Base-by-base conservation (phyloP, 2,329 filamentous ascomycete species). In the Exophiala spinifera region DNA sequence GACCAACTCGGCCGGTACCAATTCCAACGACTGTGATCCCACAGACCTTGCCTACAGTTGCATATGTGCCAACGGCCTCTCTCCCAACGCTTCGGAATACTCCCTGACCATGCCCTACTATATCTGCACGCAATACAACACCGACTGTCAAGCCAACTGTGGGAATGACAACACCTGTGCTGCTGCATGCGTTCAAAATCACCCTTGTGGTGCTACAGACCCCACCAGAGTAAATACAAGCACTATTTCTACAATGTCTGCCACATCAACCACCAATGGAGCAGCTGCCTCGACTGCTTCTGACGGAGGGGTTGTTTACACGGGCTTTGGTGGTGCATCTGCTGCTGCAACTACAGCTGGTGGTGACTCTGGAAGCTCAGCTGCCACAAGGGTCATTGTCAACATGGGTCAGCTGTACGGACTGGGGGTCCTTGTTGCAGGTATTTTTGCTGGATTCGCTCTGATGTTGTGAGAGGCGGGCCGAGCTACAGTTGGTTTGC, bases 41-140 rank as follows among this genome's bases (percentile, higher is more conserved):
- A 72, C 74, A 34, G 72, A 72, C 39, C 76, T 86, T n/a, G 63
- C 62, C 56, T 86, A 79, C 70, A 65, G 66, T 51, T 86, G 83
- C 66, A 70, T 82, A 60, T 86, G 83, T 70, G 69, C 64, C 55
- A 78, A 79, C 65, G 74, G 75, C 60, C 61, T 76, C 50, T 65
- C 72, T 4, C 83, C 83, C 63, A 85, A 85, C 66, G 69, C 82
- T 53, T 78, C 80, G 58, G 73, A 84, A 65, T 86, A 81, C 74
- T 81, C 80, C 31, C 78, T 81, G 63, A 85, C 83, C 13, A 74
- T 86, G 48, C 81, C 83, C 15, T 86, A 79, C 74, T 85, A 75
- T 70, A 74, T 80, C 68, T 86, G 83, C 72, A 78, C 76, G 8
- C 74, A 82, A 60, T 74, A 72, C 69, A 80, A 79, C 67, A 79